These are phyloP conservation scores for Hypoxylon fragiforme DNA, from an alignment of 495 filamentous ascomycete genomes.

Conservation along the genomic window DNA sequence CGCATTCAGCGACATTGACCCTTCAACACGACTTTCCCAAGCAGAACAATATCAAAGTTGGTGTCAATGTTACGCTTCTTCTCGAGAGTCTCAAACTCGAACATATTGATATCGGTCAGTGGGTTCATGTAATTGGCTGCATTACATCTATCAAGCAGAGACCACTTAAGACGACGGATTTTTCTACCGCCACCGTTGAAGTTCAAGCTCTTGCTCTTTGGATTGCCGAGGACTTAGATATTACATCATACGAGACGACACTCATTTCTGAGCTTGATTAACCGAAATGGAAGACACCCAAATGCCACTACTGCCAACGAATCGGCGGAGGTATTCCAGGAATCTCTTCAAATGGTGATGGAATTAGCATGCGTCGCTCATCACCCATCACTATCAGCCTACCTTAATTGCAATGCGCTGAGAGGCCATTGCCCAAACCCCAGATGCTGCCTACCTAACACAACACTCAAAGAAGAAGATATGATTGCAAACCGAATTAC, in stretches of 20 bases:
- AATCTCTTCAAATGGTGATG: background rate
- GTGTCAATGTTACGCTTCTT: slow-evolving; percentile 72
- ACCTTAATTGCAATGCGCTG: background rate
- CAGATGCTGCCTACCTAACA: background rate
- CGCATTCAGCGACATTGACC: slow-evolving; percentile 58
- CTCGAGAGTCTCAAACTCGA: slow-evolving; percentile 65
- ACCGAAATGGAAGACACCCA: slow-evolving; percentile 1
- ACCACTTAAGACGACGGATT: background rate
- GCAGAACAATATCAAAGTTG: slow-evolving; percentile 45
- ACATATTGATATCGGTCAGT: slow-evolving; percentile 74
- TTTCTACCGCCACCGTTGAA: slow-evolving; percentile 4
- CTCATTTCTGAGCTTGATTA: slow-evolving; percentile 12
- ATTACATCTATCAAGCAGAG: slow-evolving; percentile 46
- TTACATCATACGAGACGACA: slow-evolving; percentile 22
- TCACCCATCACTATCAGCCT: background rate
- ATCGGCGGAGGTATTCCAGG: background rate
- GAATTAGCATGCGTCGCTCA: slow-evolving; percentile 4
- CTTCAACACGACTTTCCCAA: slow-evolving; percentile 70
- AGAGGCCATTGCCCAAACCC: background rate
- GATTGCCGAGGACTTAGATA: slow-evolving; percentile 22
- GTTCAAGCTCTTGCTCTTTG: slow-evolving; percentile 30
- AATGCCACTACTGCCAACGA: background rate
- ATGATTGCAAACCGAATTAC: slow-evolving; percentile 4
- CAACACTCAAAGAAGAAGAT: slow-evolving; percentile 14
- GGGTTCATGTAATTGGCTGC: slow-evolving; percentile 91